phyloP scores from a whole-genome alignment of 257 asterid genomes.

The Schizonepeta tenuifolia region DNA sequence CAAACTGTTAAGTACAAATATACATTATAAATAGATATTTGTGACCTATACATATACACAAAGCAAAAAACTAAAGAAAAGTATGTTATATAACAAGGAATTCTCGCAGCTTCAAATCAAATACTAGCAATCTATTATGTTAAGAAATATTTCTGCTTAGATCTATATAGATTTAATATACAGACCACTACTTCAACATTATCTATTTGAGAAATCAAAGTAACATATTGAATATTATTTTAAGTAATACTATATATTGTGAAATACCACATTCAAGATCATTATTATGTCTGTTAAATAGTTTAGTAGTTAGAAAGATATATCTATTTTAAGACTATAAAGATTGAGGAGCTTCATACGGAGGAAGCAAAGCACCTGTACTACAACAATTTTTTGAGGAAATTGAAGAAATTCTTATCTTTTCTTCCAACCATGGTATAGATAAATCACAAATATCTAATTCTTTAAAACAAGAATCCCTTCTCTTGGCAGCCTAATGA shows the following conservation, averaged over 20 bases:
- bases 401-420: conserved; percentile 72
- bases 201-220: background rate
- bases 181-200: background rate
- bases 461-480: too few species aligned
- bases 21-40: too few species aligned
- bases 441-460: too few species aligned
- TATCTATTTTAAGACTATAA: background rate
- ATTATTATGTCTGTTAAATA: background rate
- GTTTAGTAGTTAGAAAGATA: background rate
- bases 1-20: too few species aligned
- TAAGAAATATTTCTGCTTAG: conserved; percentile 10
- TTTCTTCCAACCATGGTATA: conserved; percentile 86
- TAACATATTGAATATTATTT: background rate
- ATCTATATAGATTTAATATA: conserved; percentile 10
- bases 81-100: conserved; percentile 34
- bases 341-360: background rate
- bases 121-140: too few species aligned
- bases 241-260: background rate
- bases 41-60: too few species aligned
- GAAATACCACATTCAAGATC: conserved; percentile 18
- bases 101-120: background rate
- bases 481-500: too few species aligned
- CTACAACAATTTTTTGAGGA: conserved; percentile 80
- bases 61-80: conserved; percentile 30
- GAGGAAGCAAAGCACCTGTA: conserved; percentile 67